These are phyloP conservation scores for Magnolia sinica DNA, from an alignment of 164 flowering plant genomes.

Conservation along the genomic window DNA sequence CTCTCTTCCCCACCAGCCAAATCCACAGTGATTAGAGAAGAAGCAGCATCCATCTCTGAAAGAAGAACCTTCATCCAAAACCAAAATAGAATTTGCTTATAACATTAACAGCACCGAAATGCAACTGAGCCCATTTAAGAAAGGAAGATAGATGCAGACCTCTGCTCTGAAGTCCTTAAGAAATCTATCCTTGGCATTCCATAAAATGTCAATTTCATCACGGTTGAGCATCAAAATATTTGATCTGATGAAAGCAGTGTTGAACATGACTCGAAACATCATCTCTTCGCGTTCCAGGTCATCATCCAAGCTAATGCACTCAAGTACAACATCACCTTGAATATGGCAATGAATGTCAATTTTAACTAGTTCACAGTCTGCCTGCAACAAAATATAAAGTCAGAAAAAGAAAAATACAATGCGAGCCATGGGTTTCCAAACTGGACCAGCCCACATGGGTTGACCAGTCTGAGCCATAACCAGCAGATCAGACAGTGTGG, in stretches of 20 bases:
- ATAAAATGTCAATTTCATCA: slow-evolving; percentile 77
- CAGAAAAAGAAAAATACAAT: not conserved
- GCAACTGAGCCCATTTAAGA: not conserved
- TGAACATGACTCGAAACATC: slow-evolving; percentile 87
- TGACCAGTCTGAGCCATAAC: not conserved
- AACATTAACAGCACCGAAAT: not conserved
- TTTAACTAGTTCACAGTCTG: slow-evolving; percentile 77
- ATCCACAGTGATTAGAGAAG: slow-evolving; percentile 46
- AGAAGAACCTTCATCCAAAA: slow-evolving; percentile 52
- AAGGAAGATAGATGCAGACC: slow-evolving; percentile 39
- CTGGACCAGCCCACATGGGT: not conserved
- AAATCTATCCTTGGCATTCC: slow-evolving; percentile 75
- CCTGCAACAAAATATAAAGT: slow-evolving; percentile 48
- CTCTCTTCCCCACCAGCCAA: slow-evolving; percentile 54
- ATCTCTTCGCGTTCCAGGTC: slow-evolving; percentile 68
- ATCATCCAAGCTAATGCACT: slow-evolving; percentile 69
- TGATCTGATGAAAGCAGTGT: slow-evolving; percentile 89
- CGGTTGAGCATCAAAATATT: slow-evolving; percentile 84
- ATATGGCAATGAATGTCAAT: slow-evolving; percentile 81
- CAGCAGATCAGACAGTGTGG: not conserved
- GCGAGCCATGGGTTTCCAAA: not conserved
- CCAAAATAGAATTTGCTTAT: slow-evolving; percentile 7
- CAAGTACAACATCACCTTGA: slow-evolving; percentile 94
- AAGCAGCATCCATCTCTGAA: slow-evolving; percentile 80
- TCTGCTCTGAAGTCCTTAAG: slow-evolving; percentile 87